phyloP scores from a whole-genome alignment of 176 grass and related monocot genomes.

The Elymus sibiricus region DNA sequence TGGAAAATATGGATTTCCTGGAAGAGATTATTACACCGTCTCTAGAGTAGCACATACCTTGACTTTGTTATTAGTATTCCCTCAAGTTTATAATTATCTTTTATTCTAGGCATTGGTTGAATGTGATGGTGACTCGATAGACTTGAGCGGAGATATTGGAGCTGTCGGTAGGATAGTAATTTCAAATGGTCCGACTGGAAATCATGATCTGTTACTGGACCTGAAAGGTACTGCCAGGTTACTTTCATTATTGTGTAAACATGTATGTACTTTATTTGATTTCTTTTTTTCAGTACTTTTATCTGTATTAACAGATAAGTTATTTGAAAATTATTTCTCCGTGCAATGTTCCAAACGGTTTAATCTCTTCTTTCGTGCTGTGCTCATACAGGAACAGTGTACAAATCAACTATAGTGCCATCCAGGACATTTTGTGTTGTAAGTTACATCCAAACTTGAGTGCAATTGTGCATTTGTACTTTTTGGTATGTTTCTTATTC shows the following conservation, averaged over 20 bases:
- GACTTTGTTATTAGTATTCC: conserved; percentile 5
- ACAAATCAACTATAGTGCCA: conserved; percentile 88
- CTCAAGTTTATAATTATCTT: conserved; percentile 29
- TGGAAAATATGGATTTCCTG: background rate
- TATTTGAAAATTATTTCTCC: conserved; percentile 4
- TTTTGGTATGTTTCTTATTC: conserved; percentile 12
- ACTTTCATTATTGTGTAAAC: background rate
- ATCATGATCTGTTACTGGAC: conserved; percentile 81
- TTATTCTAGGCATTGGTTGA: conserved; percentile 81
- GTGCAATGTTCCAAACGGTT: conserved; percentile 8
- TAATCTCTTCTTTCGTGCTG: conserved; percentile 9
- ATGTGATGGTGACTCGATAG: conserved; percentile 95
- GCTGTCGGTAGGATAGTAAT: conserved; percentile 84
- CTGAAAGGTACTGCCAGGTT: conserved; percentile 67
- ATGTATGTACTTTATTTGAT: background rate
- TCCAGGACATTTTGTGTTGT: conserved; percentile 98
- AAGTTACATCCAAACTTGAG: conserved; percentile 37
- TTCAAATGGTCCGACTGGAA: conserved; percentile 65
- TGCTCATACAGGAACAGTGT: conserved; percentile 81
- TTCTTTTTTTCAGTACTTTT: background rate
- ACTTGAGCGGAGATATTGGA: conserved; percentile 93
- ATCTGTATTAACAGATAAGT: background rate
- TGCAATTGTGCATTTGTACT: conserved; percentile 13
- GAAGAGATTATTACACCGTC: background rate
- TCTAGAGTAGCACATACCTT: background rate